A percentile compares a stretch with the other conserved stretches of the same genome.
These are phyloP conservation scores for Betula pendula DNA, from an alignment of 306 rosid genomes.

Conservation along the genomic window DNA sequence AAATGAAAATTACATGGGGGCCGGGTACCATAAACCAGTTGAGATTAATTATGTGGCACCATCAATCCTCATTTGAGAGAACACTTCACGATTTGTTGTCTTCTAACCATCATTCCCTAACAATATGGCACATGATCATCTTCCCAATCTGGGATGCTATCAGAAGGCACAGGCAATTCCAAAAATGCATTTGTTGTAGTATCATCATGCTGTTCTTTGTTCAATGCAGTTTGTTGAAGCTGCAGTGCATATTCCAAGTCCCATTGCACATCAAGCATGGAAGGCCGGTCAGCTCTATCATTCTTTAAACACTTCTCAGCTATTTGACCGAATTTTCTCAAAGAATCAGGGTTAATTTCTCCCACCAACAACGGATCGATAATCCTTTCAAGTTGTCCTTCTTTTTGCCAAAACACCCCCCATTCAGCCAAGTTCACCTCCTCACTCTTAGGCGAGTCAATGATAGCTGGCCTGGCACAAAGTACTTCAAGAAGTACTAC, in stretches of 20 bases:
- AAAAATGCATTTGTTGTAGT: conserved; percentile 24
- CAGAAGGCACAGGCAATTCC: conserved; percentile 40
- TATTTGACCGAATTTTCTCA: conserved; percentile 38
- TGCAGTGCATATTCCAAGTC: conserved; percentile 60
- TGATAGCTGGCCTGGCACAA: conserved; percentile 53
- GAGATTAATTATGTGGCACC: conserved; percentile 27
- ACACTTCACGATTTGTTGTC: conserved; percentile 24
- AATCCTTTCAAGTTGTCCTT: conserved; percentile 16
- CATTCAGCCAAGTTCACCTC: conserved; percentile 53
- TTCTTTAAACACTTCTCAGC: conserved; percentile 45
- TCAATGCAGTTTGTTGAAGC: conserved; percentile 40
- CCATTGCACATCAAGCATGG: conserved; percentile 56
- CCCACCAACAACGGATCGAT: conserved; percentile 42
- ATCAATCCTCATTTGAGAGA: conserved; percentile 39
- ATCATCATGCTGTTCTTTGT: conserved; percentile 29
- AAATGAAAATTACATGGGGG: not conserved
- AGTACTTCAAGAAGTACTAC: conserved; percentile 56
- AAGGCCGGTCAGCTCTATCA: conserved; percentile 44
- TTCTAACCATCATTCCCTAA: conserved; percentile 26
- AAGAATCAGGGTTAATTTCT: conserved; percentile 37
- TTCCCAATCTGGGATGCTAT: conserved; percentile 30
- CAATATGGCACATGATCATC: conserved; percentile 23
- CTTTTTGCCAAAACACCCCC: conserved; percentile 41
- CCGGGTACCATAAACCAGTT: not conserved
- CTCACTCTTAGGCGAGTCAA: conserved; percentile 26